Conservation (phyloP, 352 stramenopile genomes). For the Phytophthora colocasiae region DNA sequence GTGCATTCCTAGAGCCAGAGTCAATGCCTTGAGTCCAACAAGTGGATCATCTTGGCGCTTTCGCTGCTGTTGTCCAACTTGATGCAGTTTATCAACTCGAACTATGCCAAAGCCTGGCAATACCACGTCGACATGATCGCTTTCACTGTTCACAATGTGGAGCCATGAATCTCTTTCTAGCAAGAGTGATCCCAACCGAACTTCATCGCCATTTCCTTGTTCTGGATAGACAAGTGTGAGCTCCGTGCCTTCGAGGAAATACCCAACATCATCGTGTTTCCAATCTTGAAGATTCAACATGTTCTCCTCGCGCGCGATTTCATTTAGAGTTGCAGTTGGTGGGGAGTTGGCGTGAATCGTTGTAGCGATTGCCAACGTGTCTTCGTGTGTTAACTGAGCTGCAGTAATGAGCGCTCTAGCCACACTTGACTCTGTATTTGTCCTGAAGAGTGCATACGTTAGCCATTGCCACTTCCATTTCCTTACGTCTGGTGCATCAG, state of each 20-base stretch:
- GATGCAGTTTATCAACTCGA: conserved; percentile 5
- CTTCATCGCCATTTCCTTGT: neutral
- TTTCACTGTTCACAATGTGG: conserved; percentile 25
- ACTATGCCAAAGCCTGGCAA: conserved; percentile 38
- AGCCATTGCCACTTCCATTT: conserved; percentile 47
- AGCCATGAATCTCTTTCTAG: conserved; percentile 29
- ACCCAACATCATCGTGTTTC: conserved; percentile 7
- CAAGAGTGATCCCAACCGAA: neutral
- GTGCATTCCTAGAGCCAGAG: conserved; percentile 25
- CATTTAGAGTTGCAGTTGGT: conserved; percentile 2
- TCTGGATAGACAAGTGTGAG: conserved; percentile 8
- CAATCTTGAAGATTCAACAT: conserved; percentile 4
- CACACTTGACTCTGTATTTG: conserved; percentile 19
- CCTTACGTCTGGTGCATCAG: conserved; percentile 24
- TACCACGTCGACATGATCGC: conserved; percentile 30
- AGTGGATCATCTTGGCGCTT: neutral
- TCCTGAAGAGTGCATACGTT: conserved; percentile 41
- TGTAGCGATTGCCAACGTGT: conserved; percentile 26
- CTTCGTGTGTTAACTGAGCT: conserved; percentile 20
- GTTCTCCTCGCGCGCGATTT: conserved; percentile 1
- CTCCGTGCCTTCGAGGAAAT: conserved; percentile 27
- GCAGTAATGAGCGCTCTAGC: conserved; percentile 26
- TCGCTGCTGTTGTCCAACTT: conserved; percentile 11
- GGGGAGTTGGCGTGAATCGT: conserved; percentile 29
- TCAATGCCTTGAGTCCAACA: conserved; percentile 22